Percentiles rank a stretch among this genome's conserved stretches.
phyloP scores from a whole-genome alignment of 139 green algal genomes.

The Yamagishiella unicocca region DNA sequence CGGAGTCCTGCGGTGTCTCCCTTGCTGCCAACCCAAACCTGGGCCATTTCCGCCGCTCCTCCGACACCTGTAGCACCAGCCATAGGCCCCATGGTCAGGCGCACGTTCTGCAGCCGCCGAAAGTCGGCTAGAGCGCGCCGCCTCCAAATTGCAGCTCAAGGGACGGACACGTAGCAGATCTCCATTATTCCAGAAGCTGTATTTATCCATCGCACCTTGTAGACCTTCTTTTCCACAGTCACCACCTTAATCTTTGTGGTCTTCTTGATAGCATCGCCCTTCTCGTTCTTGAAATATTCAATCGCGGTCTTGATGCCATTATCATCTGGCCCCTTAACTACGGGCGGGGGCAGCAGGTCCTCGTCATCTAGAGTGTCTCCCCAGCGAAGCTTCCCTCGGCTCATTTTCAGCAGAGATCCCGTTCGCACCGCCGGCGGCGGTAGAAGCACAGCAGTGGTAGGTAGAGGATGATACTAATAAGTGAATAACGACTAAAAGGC shows the following conservation, averaged over 20 bases:
- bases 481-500: no score
- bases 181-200: not conserved
- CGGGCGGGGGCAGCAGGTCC: constrained; percentile 78
- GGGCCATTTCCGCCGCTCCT: constrained; percentile 82
- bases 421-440: not conserved
- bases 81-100: no score
- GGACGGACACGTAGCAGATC: not conserved
- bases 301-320: constrained; percentile 92
- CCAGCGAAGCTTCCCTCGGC: constrained; percentile 76
- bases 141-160: not conserved
- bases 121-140: constrained; percentile 1
- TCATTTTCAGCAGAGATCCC: constrained; percentile 35
- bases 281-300: constrained; percentile 95
- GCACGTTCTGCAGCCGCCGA: no score
- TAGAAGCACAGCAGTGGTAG: no score
- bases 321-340: constrained; percentile 84
- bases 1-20: constrained; percentile 92
- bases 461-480: no score
- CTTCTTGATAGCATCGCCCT: constrained; percentile 92
- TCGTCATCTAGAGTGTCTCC: constrained; percentile 91
- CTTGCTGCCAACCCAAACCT: constrained; percentile 92
- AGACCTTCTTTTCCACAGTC: constrained; percentile 94
- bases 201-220: constrained; percentile 72
- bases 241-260: constrained; percentile 91
- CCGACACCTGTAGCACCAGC: constrained; percentile 60